These are phyloP conservation scores for Maudiozyma pseudohumilis DNA, from an alignment of 805 yeast species.

Conservation along the genomic window DNA sequence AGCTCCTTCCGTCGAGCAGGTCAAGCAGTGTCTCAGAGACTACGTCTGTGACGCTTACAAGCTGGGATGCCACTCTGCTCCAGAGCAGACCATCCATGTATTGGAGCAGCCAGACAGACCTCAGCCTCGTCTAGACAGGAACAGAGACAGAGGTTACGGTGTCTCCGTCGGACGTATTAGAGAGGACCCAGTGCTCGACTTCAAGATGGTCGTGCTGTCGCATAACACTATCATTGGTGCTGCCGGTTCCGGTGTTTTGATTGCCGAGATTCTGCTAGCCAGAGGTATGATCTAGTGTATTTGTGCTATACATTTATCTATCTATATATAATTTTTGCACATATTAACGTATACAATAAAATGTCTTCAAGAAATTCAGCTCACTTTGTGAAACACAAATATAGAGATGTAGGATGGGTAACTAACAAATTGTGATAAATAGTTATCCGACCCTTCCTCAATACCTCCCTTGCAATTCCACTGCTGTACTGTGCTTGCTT, in stretches of 20 bases:
- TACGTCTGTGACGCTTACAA: conserved; percentile 76
- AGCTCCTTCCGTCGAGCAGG: conserved; percentile 75
- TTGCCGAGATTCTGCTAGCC: conserved; percentile 81
- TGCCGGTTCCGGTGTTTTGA: conserved; percentile 95
- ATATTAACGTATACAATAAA: neutral
- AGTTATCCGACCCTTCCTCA: no score
- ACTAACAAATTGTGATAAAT: no score
- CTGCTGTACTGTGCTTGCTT: no score
- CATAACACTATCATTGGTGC: conserved; percentile 98
- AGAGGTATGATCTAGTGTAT: conserved; percentile 56
- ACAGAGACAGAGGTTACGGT: conserved; percentile 88
- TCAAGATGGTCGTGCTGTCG: conserved; percentile 93
- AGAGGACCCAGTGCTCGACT: conserved; percentile 86
- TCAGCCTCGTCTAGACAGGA: conserved; percentile 94
- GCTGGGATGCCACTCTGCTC: conserved; percentile 85
- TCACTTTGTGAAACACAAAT: no score
- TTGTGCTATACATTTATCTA: neutral
- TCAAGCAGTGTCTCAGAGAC: conserved; percentile 57
- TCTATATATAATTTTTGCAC: neutral
- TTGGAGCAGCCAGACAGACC: conserved; percentile 90
- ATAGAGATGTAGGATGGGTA: no score
- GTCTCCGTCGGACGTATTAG: conserved; percentile 92
- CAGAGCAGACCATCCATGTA: conserved; percentile 83
- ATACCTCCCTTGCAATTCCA: no score
- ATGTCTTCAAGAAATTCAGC: neutral